A percentile compares a stretch with the other conserved stretches of the same genome.
Evolutionary conservation across 75 land plant species (phyloP).

Genomic region (Cupressus sempervirens): DNA sequence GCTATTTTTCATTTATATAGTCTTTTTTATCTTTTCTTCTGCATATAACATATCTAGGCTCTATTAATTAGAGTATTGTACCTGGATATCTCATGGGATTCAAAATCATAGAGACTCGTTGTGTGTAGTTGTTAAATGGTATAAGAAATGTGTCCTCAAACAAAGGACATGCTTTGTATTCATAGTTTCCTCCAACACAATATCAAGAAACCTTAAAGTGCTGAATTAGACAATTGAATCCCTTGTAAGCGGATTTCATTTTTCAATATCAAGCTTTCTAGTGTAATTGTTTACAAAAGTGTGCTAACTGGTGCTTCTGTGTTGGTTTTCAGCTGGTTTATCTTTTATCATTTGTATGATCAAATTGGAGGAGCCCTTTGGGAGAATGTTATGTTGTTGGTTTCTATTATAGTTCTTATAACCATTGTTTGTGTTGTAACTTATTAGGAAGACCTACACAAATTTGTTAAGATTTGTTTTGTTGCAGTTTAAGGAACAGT

Average conservation of each 20-base stretch:
- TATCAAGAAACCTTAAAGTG: no score
- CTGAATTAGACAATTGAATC: background rate
- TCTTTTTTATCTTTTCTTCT: no score
- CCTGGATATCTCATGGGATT: no score
- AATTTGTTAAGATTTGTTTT: background rate
- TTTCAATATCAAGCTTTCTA: background rate
- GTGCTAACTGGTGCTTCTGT: background rate
- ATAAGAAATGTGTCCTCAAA: background rate
- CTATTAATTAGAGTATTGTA: no score
- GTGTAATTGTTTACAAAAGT: background rate
- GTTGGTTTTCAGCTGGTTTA: background rate
- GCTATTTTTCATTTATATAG: no score
- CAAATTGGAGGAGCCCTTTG: background rate
- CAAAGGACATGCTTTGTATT: background rate
- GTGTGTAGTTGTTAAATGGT: background rate
- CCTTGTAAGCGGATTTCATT: background rate
- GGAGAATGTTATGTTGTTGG: background rate
- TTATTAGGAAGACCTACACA: background rate
- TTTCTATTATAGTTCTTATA: background rate
- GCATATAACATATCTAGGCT: no score
- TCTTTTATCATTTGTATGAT: background rate
- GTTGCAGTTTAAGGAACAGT: slow-evolving; percentile 72
- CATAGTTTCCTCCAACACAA: background rate
- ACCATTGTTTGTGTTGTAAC: background rate
- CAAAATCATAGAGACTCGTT: background rate